Evolutionary conservation across 805 yeast genomes (phyloP).

Genomic region (Candida oleophila): DNA sequence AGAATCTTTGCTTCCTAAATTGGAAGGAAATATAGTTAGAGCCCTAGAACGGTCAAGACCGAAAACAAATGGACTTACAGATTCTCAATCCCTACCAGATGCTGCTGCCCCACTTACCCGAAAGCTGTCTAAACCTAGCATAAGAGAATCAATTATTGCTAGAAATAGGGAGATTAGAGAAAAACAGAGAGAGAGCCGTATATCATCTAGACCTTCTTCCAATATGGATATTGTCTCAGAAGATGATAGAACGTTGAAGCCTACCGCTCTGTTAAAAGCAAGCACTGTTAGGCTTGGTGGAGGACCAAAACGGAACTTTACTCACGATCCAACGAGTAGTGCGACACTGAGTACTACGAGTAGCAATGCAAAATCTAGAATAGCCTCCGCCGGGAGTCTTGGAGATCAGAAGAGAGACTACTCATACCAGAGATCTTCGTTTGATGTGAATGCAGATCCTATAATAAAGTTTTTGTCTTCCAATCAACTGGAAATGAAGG

Average conservation of each 20-base stretch:
- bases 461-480: constrained; percentile 37
- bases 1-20: constrained; percentile 32
- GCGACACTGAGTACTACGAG: background rate
- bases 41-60: constrained; percentile 66
- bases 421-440: constrained; percentile 3
- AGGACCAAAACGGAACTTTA: constrained; percentile 3
- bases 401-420: constrained; percentile 4
- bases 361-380: background rate
- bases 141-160: constrained; percentile 47
- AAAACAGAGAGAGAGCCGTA: constrained; percentile 13
- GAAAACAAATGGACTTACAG: background rate
- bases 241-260: background rate
- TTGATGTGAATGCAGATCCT: constrained; percentile 30
- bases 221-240: background rate
- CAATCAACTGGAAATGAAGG: constrained; percentile 22
- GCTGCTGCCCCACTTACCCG: constrained; percentile 1
- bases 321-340: background rate
- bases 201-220: background rate
- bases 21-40: constrained; percentile 49
- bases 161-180: constrained; percentile 38
- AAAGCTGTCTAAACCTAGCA: constrained; percentile 41
- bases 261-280: constrained; percentile 6
- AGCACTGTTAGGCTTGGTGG: background rate
- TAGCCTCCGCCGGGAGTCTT: constrained; percentile 1
- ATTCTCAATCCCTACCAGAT: background rate